Percentiles rank a stretch among this genome's conserved stretches.
Conservation (phyloP, 2,329 filamentous ascomycete species). For the Aspergillus caelatus region DNA sequence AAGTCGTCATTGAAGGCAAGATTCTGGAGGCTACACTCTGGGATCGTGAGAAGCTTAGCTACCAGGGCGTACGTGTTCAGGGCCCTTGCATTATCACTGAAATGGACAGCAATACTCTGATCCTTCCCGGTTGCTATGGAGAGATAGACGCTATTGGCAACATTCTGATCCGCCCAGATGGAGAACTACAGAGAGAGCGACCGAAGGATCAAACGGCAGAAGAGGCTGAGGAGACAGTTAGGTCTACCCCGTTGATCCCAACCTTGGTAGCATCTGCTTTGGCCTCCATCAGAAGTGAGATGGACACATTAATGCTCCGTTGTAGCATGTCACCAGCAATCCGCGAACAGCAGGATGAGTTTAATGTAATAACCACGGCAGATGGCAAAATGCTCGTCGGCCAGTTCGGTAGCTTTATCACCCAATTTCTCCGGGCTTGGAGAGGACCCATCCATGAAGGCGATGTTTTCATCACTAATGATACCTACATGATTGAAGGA, state of each 20-base stretch:
- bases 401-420: conserved; percentile 56
- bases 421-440: conserved; percentile 51
- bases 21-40: conserved; percentile 47
- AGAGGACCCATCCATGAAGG: conserved; percentile 53
- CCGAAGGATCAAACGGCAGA: conserved; percentile 36
- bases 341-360: conserved; percentile 56
- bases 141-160: conserved; percentile 54
- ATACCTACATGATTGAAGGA: conserved; percentile 53
- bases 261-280: conserved; percentile 51
- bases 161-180: conserved; percentile 50
- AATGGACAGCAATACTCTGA: conserved; percentile 56
- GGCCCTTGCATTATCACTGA: conserved; percentile 54
- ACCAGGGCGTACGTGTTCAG: conserved; percentile 42
- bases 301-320: conserved; percentile 56
- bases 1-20: conserved; percentile 46
- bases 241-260: conserved; percentile 46
- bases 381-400: conserved; percentile 55
- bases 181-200: conserved; percentile 23
- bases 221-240: conserved; percentile 40
- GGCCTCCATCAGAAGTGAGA: conserved; percentile 51
- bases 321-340: conserved; percentile 56
- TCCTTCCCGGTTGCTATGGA: conserved; percentile 51
- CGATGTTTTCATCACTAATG: conserved; percentile 56
- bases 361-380: conserved; percentile 56
- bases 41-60: conserved; percentile 46